Base-by-base conservation (phyloP, 2,329 filamentous ascomycete species). In the Xylaria sp. region DNA sequence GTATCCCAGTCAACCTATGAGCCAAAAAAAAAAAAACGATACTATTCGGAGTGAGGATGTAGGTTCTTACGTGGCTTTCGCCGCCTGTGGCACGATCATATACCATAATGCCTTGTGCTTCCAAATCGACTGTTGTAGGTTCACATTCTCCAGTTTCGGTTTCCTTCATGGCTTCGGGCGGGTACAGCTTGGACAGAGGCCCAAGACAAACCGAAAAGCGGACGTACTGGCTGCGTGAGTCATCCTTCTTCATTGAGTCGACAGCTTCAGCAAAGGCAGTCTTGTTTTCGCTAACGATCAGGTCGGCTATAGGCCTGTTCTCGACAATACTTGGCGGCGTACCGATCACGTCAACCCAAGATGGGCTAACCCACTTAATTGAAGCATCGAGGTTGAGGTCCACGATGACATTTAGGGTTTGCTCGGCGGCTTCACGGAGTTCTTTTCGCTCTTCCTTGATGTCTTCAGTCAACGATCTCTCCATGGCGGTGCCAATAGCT, bases 61-160 rank as follows among this genome's bases (percentile, higher is more conserved):
- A 60, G 65, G 63, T n/a, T 86, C 92, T 85, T 87, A 97, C 93
- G 85, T 98, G 95, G 76, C 93, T 96, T 78, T 96, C 93, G 64
- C 90, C 91, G 60, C 93, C 94, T 43, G 93, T 93, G 13, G 91
- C 88, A 69, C 92, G 90, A 79, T 98, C 94, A 78, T 97, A 98
- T 7, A 98, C 93, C 91, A 98, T 97, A 77, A 99, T 99, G 25
- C 96, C 96, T 81, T 99, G 96, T 7, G 93, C 97, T 81, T 99
- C 97, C 67, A 99, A 87, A 70, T 94, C 91, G 68, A 97, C 85
- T 45, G 89, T 85, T 65, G 85, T 81, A 60, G 85, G 80, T n/a
- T 82, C 79, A 18, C 55, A 58, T 20, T 81, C 77, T 32, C 80
- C 77, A 63, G 82, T 74, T 50, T 80, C 80, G 32, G 78, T 75